Base-by-base conservation (phyloP, 495 filamentous ascomycete genomes). In the Niebla homalea region DNA sequence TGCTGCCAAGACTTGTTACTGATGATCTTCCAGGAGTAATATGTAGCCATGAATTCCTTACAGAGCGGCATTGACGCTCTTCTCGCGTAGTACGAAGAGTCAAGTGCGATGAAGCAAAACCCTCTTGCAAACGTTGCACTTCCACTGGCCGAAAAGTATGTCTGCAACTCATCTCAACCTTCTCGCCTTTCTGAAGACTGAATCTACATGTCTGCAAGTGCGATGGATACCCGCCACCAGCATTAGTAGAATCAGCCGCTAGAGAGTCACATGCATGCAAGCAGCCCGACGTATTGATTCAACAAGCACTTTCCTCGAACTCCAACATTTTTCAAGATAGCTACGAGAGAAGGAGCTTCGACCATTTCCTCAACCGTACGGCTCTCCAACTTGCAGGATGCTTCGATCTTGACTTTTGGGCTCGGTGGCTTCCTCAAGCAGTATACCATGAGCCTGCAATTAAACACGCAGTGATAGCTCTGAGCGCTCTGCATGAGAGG, bases 351-450 rank as follows among this genome's bases (percentile, higher is more conserved):
- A 62, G 66, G n/a, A 80, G 73, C 51, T 82, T 82, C 49, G 73
- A 80, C 54, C 66, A 79, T 42, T 81, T 83, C 52, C 68, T 70
- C 37, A 67, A 69, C 20, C 71, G 70, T 35, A 81, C 78, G 0
- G 70, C 74, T 0, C 71, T 60, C 43, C 75, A 80, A 52, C 66
- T 84, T 23, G 75, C 78, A 0, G 79, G 80, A 1, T 76, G 77
- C 54, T 82, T 81, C 47, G 67, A 72, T 50, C 77, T 75, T 7
- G 73, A 71, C 11, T 81, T 83, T 55, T 84, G 80, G 80, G 73
- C 66, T 15, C 65, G 14, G 68, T 18, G 40, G 40, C 37, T 84
- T 11, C 62, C 82, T 32, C 76, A 79, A 58, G 77, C 77, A 52
- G 78, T 76, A 37, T 71, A 77, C 43, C 70, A 71, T 15, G 77